Evolutionary conservation across 2,329 filamentous ascomycete species (phyloP), one percentile per base, ranked within the genome.

Genomic region (Kalmusia sp.): DNA sequence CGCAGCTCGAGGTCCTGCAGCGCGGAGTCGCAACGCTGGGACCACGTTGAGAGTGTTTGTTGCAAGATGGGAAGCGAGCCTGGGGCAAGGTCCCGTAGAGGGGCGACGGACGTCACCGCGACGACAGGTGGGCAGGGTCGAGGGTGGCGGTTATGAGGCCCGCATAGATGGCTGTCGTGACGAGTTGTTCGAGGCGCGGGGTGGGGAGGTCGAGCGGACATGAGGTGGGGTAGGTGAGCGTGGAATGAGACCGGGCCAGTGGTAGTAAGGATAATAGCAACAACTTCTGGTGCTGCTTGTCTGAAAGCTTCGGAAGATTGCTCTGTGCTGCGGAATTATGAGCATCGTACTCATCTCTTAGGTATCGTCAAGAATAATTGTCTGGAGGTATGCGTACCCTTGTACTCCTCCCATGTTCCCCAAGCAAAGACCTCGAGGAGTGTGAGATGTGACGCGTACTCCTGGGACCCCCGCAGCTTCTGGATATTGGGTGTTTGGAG

Each of bases 371-470:
- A 17, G 3, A 38, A 24, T n/a, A 4, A 11, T 3, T 28, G 37
- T 49, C 50, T 39, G n/a, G 6, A 17, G 6, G 12, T 31, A 19
- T 45, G 28, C 70, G 51, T 68, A 87, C 85, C 71, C 72, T 84
- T 81, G 79, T 96, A 97, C 64, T 88, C 85, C 54, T 84, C 79
- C 80, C 92, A 97, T 54, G 92, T 96, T 55, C 93, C 95, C 82
- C 95, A 92, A 54, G 92, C 91, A 77, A 99, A 99, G 67, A 96
- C 88, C 75, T 93, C 84, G 38, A 99, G 87, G 12, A 96, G 83
- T 1, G 80, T 84, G 45, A 95, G 81, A 75, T 91, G 79, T 34
- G 74, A 64, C 6, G 81, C 77, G 65, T 88, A 85, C 43, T 96
- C 89, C 30, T 82, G 71, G n/a, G 85, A 80, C 33, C 76, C 77